Conservation (phyloP, 2,329 filamentous ascomycete genomes). For the Beauveria caledonica region DNA sequence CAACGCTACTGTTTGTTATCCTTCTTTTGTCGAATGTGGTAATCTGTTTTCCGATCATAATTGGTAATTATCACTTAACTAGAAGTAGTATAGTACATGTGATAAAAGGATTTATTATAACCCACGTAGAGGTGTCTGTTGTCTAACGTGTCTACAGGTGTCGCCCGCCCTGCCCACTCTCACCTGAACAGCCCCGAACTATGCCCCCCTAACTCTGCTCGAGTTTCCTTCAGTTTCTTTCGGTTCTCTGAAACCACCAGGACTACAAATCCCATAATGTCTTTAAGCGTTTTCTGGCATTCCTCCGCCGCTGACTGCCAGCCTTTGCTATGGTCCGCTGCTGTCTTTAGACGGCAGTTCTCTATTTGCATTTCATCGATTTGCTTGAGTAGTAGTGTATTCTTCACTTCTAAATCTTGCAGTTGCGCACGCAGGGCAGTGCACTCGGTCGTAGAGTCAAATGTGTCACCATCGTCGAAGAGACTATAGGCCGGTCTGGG, state of each 20-base stretch:
- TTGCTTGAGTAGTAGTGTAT: neutral
- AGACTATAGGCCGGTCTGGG: neutral
- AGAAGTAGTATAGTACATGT: neutral
- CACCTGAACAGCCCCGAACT: neutral
- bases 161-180: neutral
- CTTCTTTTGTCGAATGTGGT: neutral
- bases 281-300: neutral
- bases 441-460: neutral
- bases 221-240: neutral
- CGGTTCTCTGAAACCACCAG: neutral
- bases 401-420: neutral
- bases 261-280: neutral
- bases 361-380: neutral
- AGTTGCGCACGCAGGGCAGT: neutral
- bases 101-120: neutral
- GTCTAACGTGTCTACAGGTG: neutral
- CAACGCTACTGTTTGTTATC: neutral
- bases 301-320: neutral
- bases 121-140: neutral
- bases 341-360: neutral
- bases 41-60: neutral
- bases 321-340: neutral
- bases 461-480: neutral
- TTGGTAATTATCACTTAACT: neutral
- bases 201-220: neutral